These are phyloP conservation scores for Sinapis alba DNA, from an alignment of 441 rosid species.

Conservation along the genomic window DNA sequence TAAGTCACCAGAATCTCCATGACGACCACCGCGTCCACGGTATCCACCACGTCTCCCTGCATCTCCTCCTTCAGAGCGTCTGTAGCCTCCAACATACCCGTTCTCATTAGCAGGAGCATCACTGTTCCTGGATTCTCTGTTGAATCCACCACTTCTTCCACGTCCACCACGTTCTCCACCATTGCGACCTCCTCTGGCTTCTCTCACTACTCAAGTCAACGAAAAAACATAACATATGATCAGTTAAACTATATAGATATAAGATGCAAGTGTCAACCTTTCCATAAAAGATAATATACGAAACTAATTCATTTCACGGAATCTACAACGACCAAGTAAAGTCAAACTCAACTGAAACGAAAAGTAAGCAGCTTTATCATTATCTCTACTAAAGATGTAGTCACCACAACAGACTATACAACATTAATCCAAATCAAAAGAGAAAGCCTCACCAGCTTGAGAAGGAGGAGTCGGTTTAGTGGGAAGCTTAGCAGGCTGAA, in stretches of 20 bases:
- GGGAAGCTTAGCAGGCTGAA: constrained; percentile 58
- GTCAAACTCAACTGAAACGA: not conserved
- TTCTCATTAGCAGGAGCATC: constrained; percentile 61
- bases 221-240: not conserved
- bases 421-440: not conserved
- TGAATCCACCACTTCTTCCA: constrained; percentile 53
- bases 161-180: constrained; percentile 58
- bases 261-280: not conserved
- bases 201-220: constrained; percentile 48
- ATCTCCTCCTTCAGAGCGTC: constrained; percentile 61
- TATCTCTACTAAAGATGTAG: not conserved
- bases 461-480: constrained; percentile 72
- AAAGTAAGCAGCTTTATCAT: not conserved
- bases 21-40: constrained; percentile 83
- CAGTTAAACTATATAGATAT: not conserved
- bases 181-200: constrained; percentile 60
- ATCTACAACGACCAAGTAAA: not conserved
- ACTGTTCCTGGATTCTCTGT: constrained; percentile 58
- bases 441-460: constrained; percentile 63
- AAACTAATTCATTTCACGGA: not conserved
- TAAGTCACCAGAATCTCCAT: constrained; percentile 66
- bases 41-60: constrained; percentile 52
- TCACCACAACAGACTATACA: no score
- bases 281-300: not conserved
- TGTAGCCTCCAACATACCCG: constrained; percentile 71